Conservation (phyloP, 805 yeast species). For the Lachancea waltii region DNA sequence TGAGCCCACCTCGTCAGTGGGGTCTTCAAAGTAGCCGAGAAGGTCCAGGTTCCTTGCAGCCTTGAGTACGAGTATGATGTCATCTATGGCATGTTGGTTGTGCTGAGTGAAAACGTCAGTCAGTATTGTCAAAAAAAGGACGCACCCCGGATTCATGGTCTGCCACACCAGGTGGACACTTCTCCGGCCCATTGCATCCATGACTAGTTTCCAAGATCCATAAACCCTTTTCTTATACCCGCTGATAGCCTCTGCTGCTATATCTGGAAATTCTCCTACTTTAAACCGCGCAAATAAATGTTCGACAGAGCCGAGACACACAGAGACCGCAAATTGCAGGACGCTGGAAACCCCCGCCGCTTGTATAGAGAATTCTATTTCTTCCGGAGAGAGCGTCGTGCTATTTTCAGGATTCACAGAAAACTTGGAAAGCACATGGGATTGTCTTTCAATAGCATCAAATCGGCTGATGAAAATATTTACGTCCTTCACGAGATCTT, state of each 20-base stretch:
- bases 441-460: constrained; percentile 20
- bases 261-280: constrained; percentile 1
- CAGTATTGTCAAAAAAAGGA: constrained; percentile 7
- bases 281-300: constrained; percentile 10
- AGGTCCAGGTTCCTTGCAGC: constrained; percentile 3
- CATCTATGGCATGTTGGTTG: constrained; percentile 2
- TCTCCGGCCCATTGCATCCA: neutral
- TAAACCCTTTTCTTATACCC: constrained; percentile 1
- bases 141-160: neutral
- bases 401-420: constrained; percentile 7
- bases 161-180: constrained; percentile 4
- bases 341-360: constrained; percentile 1
- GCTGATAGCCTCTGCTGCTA: neutral
- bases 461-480: constrained; percentile 13
- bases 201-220: constrained; percentile 7
- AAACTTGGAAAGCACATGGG: constrained; percentile 16
- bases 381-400: neutral
- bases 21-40: constrained; percentile 1
- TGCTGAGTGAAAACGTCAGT: constrained; percentile 8
- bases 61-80: constrained; percentile 4
- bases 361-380: neutral
- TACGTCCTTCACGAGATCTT: constrained; percentile 17
- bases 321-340: constrained; percentile 3
- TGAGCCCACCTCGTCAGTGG: neutral
- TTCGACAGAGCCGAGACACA: constrained; percentile 8